Percentiles rank a stretch among this genome's conserved stretches.
Evolutionary conservation across 164 flowering plant genomes (phyloP).

Genomic region (Macadamia integrifolia): DNA sequence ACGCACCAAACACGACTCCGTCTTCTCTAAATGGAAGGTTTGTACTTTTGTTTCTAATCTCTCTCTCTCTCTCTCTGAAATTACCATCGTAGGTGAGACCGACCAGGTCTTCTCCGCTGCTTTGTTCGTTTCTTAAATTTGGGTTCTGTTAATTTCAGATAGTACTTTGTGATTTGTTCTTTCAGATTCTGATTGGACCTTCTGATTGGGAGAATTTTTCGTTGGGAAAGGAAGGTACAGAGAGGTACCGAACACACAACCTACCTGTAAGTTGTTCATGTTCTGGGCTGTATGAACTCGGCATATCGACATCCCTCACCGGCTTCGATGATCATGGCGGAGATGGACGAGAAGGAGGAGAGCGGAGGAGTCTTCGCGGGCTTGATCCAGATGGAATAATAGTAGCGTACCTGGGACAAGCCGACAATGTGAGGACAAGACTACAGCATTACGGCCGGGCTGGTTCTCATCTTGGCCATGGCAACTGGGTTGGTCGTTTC

Average conservation of each 20-base stretch:
- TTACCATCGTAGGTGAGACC: no score
- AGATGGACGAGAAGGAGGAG: conserved; percentile 4
- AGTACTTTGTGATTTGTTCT: no score
- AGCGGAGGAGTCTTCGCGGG: conserved; percentile 29
- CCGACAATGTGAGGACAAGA: conserved; percentile 61
- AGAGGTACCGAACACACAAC: conserved; percentile 51
- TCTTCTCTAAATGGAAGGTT: no score
- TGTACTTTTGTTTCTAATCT: no score
- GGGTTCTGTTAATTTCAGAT: no score
- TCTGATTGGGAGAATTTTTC: background rate
- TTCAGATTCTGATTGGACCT: no score
- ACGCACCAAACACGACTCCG: no score
- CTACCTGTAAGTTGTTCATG: conserved; percentile 31
- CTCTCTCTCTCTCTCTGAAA: no score
- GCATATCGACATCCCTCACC: conserved; percentile 22
- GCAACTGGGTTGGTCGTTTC: conserved; percentile 19
- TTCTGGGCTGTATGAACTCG: conserved; percentile 70
- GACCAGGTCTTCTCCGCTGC: no score
- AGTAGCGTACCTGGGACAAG: conserved; percentile 74
- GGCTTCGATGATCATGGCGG: conserved; percentile 4
- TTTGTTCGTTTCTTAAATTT: no score
- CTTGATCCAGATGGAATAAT: conserved; percentile 34
- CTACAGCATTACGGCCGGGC: conserved; percentile 69
- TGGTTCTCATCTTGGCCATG: conserved; percentile 73
- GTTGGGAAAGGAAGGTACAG: conserved; percentile 63